Percentiles rank a stretch among this genome's conserved stretches.
These are phyloP conservation scores for Myrica gale DNA, from an alignment of 306 rosid species.

Conservation along the genomic window DNA sequence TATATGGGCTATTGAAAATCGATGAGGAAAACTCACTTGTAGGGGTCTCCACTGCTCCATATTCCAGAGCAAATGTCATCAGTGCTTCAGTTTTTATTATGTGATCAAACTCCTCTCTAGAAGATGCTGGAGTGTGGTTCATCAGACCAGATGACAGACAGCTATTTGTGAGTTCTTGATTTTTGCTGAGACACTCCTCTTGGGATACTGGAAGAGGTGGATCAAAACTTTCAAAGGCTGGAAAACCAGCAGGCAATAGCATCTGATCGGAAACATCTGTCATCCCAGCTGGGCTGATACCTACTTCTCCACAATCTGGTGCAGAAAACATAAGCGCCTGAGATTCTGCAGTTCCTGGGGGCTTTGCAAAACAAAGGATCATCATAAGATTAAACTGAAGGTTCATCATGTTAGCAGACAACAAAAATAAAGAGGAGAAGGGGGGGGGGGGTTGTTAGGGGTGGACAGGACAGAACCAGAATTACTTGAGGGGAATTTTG, in stretches of 20 bases:
- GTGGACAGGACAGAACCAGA: conserved; percentile 1
- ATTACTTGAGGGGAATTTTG: neutral
- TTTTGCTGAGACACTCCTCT: conserved; percentile 64
- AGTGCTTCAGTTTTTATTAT: conserved; percentile 90
- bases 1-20: conserved; percentile 78
- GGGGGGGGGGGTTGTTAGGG: conserved; percentile 3
- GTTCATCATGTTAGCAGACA: neutral
- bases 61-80: conserved; percentile 94
- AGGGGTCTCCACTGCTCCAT: conserved; percentile 94
- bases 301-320: conserved; percentile 74
- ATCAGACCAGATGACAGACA: conserved; percentile 43
- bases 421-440: neutral
- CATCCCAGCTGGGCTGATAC: conserved; percentile 72
- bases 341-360: conserved; percentile 97
- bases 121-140: conserved; percentile 52
- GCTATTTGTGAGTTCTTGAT: conserved; percentile 52
- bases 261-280: conserved; percentile 77
- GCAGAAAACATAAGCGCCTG: conserved; percentile 78
- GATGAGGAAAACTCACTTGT: conserved; percentile 69
- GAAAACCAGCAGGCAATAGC: conserved; percentile 65
- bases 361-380: conserved; percentile 60
- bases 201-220: conserved; percentile 56
- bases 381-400: conserved; percentile 26
- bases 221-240: conserved; percentile 74
- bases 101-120: conserved; percentile 77